Conservation (phyloP, 805 yeast genomes). For the Schwanniomyces vanrijiae region DNA sequence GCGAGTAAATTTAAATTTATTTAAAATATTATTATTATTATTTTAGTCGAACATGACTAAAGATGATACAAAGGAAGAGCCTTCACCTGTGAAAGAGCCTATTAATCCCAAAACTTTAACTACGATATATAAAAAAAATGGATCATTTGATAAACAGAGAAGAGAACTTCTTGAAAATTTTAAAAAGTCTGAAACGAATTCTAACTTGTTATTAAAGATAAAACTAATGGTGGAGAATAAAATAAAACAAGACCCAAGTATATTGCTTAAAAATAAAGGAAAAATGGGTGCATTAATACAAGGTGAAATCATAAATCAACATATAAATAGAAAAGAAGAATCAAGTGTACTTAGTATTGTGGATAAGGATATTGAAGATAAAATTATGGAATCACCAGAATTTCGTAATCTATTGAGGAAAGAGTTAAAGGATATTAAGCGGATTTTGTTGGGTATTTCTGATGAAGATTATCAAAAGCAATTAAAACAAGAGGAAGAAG, state of each 20-base stretch:
- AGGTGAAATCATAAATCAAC: conserved; percentile 44
- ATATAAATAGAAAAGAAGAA: conserved; percentile 12
- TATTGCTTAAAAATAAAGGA: conserved; percentile 49
- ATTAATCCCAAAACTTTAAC: conserved; percentile 40
- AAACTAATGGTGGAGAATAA: conserved; percentile 45
- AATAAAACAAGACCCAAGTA: conserved; percentile 47
- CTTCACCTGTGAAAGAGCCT: conserved; percentile 2
- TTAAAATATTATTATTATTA: not conserved
- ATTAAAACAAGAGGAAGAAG: conserved; percentile 20
- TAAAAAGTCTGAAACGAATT: conserved; percentile 38
- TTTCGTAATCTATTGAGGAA: conserved; percentile 31
- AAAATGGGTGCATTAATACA: conserved; percentile 53
- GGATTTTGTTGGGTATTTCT: conserved; percentile 32
- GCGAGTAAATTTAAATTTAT: not conserved
- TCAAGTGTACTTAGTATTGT: conserved; percentile 36
- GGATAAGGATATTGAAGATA: conserved; percentile 44
- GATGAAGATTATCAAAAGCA: conserved; percentile 40
- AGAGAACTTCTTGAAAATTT: conserved; percentile 44
- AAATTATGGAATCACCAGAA: conserved; percentile 41
- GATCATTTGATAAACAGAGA: conserved; percentile 48
- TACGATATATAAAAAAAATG: conserved; percentile 46
- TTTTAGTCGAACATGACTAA: not conserved
- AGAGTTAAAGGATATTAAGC: conserved; percentile 33
- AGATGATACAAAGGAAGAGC: not conserved
- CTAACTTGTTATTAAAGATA: conserved; percentile 39